A percentile compares a stretch with the other conserved stretches of the same genome.
These are phyloP conservation scores for Fraxinus albicans DNA, from an alignment of 305 asterid species.

Conservation along the genomic window DNA sequence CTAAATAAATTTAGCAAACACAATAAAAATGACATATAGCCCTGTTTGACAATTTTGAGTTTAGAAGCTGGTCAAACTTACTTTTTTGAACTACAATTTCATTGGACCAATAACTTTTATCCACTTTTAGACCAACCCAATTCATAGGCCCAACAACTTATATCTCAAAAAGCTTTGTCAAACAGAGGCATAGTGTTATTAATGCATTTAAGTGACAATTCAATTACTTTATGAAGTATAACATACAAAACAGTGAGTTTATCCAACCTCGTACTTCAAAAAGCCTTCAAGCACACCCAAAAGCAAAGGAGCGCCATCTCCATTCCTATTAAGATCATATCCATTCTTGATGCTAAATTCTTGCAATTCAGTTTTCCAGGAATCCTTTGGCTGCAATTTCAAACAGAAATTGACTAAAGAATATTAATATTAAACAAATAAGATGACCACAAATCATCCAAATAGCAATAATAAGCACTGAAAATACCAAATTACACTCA, in stretches of 20 bases:
- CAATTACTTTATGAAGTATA: not conserved
- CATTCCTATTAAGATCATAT: conserved; percentile 49
- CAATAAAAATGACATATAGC: not conserved
- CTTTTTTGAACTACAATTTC: no score
- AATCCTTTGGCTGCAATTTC: conserved; percentile 46
- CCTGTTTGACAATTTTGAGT: not conserved
- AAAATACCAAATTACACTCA: conserved; percentile 82
- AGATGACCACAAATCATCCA: not conserved
- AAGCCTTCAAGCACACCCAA: conserved; percentile 58
- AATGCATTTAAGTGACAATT: not conserved
- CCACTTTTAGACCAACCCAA: not conserved
- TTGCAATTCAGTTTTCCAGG: conserved; percentile 49
- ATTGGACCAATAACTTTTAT: not conserved
- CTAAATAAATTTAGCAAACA: not conserved
- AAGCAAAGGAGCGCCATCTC: conserved; percentile 49
- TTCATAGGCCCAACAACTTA: not conserved
- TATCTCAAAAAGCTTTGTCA: not conserved
- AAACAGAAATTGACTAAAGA: conserved; percentile 14
- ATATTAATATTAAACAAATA: not conserved
- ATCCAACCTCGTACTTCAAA: conserved; percentile 52
- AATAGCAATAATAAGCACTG: conserved; percentile 1
- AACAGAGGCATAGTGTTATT: not conserved
- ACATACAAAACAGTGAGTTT: not conserved
- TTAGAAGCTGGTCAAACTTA: not conserved
- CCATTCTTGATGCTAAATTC: conserved; percentile 53